Percentiles rank a stretch among this genome's conserved stretches.
Evolutionary conservation across 129 eudicot species (phyloP).

Genomic region (Artemisia tridentata): DNA sequence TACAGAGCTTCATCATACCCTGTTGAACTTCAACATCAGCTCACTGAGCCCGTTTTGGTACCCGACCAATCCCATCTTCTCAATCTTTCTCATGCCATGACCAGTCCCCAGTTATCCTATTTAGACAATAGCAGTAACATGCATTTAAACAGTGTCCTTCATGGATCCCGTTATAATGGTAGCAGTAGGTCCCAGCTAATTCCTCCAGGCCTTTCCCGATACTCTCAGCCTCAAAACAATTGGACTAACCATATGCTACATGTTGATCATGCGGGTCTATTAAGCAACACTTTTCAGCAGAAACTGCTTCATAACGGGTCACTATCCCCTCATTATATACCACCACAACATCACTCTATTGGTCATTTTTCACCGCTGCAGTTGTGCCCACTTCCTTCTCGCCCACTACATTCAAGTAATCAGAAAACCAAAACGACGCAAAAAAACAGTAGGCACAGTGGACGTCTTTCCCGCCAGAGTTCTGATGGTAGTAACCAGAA

Average conservation of each 20-base stretch:
- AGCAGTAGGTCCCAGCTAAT: slow-evolving; percentile 50
- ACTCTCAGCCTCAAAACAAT: slow-evolving; percentile 48
- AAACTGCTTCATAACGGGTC: slow-evolving; percentile 62
- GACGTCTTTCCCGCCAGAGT: slow-evolving; percentile 60
- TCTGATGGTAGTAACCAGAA: slow-evolving; percentile 66
- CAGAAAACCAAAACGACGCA: slow-evolving; percentile 48
- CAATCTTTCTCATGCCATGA: slow-evolving; percentile 28
- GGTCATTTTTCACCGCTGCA: slow-evolving; percentile 47
- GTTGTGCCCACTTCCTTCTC: slow-evolving; percentile 56
- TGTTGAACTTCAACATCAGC: slow-evolving; percentile 48
- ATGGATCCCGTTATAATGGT: slow-evolving; percentile 44
- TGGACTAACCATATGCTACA: slow-evolving; percentile 68
- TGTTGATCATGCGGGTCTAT: slow-evolving; percentile 67
- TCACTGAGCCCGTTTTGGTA: slow-evolving; percentile 52
- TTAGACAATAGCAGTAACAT: slow-evolving; percentile 43
- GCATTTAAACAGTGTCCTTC: slow-evolving; percentile 49
- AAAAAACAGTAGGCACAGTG: slow-evolving; percentile 45
- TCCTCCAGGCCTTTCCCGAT: slow-evolving; percentile 46
- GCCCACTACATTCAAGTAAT: slow-evolving; percentile 57
- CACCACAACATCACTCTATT: slow-evolving; percentile 59
- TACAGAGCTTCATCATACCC: slow-evolving; percentile 90
- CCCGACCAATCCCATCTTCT: slow-evolving; percentile 59
- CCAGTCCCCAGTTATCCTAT: slow-evolving; percentile 54
- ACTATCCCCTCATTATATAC: slow-evolving; percentile 49
- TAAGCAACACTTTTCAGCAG: slow-evolving; percentile 72